Conservation (phyloP, 1,284 basidiomycete genomes). For the Stygiomarasmius scandens region DNA sequence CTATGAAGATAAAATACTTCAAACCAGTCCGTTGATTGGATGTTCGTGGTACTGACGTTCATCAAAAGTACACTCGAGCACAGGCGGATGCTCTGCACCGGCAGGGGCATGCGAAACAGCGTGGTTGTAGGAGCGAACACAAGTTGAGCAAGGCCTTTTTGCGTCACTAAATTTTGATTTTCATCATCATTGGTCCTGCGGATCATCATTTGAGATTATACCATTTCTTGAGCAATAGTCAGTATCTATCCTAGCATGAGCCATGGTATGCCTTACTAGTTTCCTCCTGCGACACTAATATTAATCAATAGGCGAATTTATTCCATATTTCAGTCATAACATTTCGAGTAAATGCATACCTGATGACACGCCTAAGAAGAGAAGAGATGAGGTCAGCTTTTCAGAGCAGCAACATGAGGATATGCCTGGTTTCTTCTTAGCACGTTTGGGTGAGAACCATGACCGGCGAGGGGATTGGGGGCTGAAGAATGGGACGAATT, state of each 20-base stretch:
- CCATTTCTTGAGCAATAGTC: slow-evolving; percentile 58
- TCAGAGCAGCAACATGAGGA: background rate
- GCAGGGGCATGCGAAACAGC: slow-evolving; percentile 58
- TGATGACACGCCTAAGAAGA: slow-evolving; percentile 49
- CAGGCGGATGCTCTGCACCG: slow-evolving; percentile 49
- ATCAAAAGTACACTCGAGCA: slow-evolving; percentile 71
- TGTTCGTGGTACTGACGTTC: slow-evolving; percentile 44
- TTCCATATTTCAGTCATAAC: too few species aligned
- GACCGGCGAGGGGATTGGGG: slow-evolving; percentile 31
- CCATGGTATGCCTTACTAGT: slow-evolving; percentile 49
- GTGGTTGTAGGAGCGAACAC: slow-evolving; percentile 67
- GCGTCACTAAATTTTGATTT: slow-evolving; percentile 51
- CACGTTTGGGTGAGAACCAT: slow-evolving; percentile 46
- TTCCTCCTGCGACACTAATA: slow-evolving; percentile 70
- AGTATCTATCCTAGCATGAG: slow-evolving; percentile 14
- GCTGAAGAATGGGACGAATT: slow-evolving; percentile 26
- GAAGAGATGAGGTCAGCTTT: background rate
- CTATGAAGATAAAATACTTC: slow-evolving; percentile 25
- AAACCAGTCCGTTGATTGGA: background rate
- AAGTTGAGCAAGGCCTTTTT: slow-evolving; percentile 71
- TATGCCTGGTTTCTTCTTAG: slow-evolving; percentile 63
- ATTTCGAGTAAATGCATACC: slow-evolving; percentile 30
- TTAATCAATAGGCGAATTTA: background rate
- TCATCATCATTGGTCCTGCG: slow-evolving; percentile 9
- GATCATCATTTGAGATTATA: slow-evolving; percentile 28